These are phyloP conservation scores for Silene latifolia DNA, from an alignment of 148 eudicot species.

Conservation along the genomic window DNA sequence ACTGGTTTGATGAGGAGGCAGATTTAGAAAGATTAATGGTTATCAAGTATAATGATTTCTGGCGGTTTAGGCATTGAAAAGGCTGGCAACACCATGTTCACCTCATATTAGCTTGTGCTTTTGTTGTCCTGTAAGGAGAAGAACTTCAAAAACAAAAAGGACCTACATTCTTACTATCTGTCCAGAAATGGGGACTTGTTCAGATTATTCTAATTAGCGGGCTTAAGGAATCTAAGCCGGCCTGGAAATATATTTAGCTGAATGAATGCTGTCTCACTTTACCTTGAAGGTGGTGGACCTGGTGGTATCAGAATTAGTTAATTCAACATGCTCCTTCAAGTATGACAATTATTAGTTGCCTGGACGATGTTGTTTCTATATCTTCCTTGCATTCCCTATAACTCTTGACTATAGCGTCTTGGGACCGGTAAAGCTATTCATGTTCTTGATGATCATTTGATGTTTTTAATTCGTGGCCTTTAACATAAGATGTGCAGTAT, in stretches of 20 bases:
- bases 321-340: neutral
- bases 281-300: neutral
- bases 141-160: neutral
- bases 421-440: neutral
- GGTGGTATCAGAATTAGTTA: neutral
- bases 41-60: too few species aligned
- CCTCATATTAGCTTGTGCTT: neutral
- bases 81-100: neutral
- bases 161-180: neutral
- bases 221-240: neutral
- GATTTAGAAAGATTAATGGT: neutral
- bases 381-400: neutral
- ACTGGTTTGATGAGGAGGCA: neutral
- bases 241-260: neutral
- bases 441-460: neutral
- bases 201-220: neutral
- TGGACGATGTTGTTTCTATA: neutral
- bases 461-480: neutral
- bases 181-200: neutral
- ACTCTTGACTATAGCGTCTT: neutral
- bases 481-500: neutral
- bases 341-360: neutral
- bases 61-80: too few species aligned
- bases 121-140: neutral
- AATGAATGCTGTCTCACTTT: slow-evolving; percentile 2